Conservation (phyloP, 345 rosid species). For the Eutrema yunnanense region DNA sequence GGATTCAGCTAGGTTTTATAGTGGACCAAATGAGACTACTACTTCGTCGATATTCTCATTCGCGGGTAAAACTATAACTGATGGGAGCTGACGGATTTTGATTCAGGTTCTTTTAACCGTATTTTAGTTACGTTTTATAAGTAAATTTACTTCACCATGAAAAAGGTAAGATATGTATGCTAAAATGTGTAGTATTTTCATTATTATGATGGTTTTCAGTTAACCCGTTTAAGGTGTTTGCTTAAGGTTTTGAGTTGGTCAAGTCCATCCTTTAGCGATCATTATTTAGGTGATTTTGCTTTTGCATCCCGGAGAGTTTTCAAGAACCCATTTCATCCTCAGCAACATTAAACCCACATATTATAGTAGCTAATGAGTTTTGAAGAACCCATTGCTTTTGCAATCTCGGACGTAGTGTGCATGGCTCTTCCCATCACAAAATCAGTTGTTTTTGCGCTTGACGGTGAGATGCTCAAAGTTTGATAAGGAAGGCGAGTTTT, state of each 20-base stretch:
- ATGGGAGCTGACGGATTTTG: neutral
- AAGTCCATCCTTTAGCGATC: neutral
- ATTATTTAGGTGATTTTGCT: neutral
- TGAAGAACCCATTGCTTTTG: no score
- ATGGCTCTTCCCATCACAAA: no score
- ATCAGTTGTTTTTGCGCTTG: no score
- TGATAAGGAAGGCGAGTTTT: no score
- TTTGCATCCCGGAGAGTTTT: neutral
- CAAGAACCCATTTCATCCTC: neutral
- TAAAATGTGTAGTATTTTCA: neutral
- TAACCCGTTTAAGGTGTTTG: neutral
- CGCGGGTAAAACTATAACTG: neutral
- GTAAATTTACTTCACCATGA: neutral
- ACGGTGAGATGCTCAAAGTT: no score
- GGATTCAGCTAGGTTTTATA: slow-evolving; percentile 41
- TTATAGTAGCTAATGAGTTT: neutral
- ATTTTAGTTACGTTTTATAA: neutral
- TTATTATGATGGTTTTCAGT: neutral
- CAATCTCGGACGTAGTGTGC: no score
- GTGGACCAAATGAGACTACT: slow-evolving; percentile 18
- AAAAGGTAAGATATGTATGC: neutral
- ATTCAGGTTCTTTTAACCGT: neutral
- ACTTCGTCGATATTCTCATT: slow-evolving; percentile 19
- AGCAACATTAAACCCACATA: neutral
- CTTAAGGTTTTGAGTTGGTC: neutral